Evolutionary conservation across 1,284 basidiomycete species (phyloP), one percentile per base, ranked within the genome.

Genomic region (Gymnopus androsaceus): DNA sequence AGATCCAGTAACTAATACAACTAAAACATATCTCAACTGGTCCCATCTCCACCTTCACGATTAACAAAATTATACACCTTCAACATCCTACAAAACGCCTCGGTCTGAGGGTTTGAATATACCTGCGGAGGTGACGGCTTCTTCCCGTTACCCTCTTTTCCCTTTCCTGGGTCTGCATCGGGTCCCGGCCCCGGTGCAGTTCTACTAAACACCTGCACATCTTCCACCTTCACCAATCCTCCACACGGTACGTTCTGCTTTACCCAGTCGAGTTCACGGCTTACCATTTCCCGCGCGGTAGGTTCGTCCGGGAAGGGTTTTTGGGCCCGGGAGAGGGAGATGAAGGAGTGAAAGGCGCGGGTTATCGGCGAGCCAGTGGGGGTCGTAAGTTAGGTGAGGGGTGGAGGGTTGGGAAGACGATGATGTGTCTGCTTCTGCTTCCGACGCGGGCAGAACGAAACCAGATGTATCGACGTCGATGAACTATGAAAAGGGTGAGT

Each of bases 341-440:
- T 83, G 27, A 34, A 88, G 0, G 87, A 84, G 62, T 96, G 86
- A 63, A 95, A 88, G 0, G 92, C 94, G 4, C 91, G 88, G 0
- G 87, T 88, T 67, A 98, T 94, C n/a, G 0, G 95, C 95, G 21
- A 99, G 84, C 97, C 96, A 99, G 69, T 94, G 83, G 3, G 88
- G 87, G 67, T 97, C 93, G 71, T 85, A 98, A 1, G 79, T 76
- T 28, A 90, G 61, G 1, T 67, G 33, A 6, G 30, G 27, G 33
- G 42, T 2, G 23, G 41, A 46, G 19, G 46, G 19, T 33, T 33
- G 33, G n/a, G 36, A 14, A 21, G 31, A 23, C 17, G 30, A 21
- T 14, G 11, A 23, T 48, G 17, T n/a, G 8, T 9, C 25, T 3
- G 17, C 23, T 15, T 23, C 21, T 27, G 47, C 48, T 37, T 5